These are phyloP conservation scores for Roridomyces roridus DNA, from an alignment of 768 basidiomycete genomes.

Conservation along the genomic window DNA sequence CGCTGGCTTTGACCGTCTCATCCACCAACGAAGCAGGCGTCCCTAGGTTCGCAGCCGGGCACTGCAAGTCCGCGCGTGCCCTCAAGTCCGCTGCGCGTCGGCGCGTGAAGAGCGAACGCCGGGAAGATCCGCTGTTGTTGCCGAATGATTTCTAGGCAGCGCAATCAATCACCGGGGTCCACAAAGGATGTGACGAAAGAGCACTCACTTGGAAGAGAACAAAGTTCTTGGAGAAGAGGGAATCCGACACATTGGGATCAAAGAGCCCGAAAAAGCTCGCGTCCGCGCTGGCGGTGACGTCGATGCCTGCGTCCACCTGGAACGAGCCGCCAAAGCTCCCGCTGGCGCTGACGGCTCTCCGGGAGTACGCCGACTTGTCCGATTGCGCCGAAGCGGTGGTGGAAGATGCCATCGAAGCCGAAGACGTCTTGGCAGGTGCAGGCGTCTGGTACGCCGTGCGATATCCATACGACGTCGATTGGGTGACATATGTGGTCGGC, in stretches of 20 bases:
- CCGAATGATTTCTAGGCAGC: constrained; percentile 30
- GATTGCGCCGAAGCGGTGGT: too few species aligned
- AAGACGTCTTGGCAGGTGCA: too few species aligned
- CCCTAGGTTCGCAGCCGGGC: not conserved
- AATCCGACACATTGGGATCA: constrained; percentile 26
- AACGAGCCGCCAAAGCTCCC: constrained; percentile 43
- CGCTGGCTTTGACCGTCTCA: constrained; percentile 2
- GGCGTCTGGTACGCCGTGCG: not conserved
- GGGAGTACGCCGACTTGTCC: not conserved
- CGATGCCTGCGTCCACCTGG: constrained; percentile 36
- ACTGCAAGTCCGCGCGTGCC: not conserved
- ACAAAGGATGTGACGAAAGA: not conserved
- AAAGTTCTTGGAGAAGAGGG: constrained; percentile 39
- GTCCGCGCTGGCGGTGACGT: constrained; percentile 38
- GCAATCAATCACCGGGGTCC: not conserved
- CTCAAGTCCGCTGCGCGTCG: not conserved
- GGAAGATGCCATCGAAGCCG: too few species aligned
- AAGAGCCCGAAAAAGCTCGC: constrained; percentile 39
- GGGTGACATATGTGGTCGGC: not conserved
- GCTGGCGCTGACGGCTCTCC: constrained; percentile 16
- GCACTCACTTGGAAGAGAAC: constrained; percentile 38
- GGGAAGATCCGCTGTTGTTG: not conserved
- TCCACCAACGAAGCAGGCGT: not conserved
- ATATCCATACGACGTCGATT: constrained; percentile 1
- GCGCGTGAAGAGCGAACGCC: not conserved